phyloP scores from a whole-genome alignment of 1,284 basidiomycete genomes.

The Anthracocystis walkeri region DNA sequence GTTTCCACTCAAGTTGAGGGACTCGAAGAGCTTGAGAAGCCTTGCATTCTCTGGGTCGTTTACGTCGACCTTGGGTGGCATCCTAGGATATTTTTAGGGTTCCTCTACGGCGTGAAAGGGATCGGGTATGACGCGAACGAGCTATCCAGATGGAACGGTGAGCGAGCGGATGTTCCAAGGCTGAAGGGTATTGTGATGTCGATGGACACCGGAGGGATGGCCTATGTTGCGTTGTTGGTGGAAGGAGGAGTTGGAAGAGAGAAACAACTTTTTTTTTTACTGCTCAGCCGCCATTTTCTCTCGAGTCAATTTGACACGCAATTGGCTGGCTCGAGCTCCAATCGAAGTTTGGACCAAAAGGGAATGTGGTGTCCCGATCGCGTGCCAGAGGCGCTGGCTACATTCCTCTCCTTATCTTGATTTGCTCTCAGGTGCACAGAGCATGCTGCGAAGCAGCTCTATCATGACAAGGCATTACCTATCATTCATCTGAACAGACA shows the following conservation, averaged over 20 bases:
- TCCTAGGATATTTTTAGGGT: conserved; percentile 35
- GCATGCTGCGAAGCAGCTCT: neutral
- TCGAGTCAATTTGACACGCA: neutral
- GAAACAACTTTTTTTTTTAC: conserved; percentile 6
- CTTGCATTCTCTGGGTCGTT: conserved; percentile 71
- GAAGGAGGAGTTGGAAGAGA: neutral
- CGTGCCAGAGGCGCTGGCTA: neutral
- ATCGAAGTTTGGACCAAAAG: neutral
- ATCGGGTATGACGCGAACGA: conserved; percentile 18
- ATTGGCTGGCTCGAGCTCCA: conserved; percentile 35
- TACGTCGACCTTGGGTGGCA: conserved; percentile 74
- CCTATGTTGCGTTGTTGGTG: neutral
- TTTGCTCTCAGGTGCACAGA: conserved; percentile 3
- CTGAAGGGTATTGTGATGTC: conserved; percentile 5
- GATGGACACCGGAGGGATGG: conserved; percentile 1
- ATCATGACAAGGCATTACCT: neutral
- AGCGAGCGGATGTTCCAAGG: neutral
- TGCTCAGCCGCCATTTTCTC: conserved; percentile 1
- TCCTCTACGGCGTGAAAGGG: neutral
- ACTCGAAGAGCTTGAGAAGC: conserved; percentile 79
- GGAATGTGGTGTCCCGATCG: neutral
- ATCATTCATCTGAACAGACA: neutral
- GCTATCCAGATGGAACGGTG: conserved; percentile 9
- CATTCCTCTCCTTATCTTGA: conserved; percentile 2
- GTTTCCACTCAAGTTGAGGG: conserved; percentile 81